These are phyloP conservation scores for Chaetomium sp. DNA, from an alignment of 2,329 filamentous ascomycete genomes.

Conservation along the genomic window DNA sequence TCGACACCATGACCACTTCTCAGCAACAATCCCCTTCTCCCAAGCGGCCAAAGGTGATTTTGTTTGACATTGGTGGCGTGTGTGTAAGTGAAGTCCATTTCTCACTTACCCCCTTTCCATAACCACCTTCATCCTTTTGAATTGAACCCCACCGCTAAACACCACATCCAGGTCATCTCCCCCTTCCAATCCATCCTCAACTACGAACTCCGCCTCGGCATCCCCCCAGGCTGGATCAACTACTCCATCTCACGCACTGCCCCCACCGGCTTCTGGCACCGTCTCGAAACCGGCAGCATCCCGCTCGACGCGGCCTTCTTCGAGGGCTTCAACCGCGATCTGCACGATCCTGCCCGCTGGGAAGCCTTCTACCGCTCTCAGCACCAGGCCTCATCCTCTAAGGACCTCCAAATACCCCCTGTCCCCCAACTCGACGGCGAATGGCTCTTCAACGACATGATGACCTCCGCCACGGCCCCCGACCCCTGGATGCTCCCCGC, in stretches of 20 bases:
- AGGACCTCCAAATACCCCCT: conserved; percentile 41
- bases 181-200: conserved; percentile 91
- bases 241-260: conserved; percentile 74
- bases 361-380: conserved; percentile 50
- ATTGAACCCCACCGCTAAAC: conserved; percentile 10
- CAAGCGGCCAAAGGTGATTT: conserved; percentile 60
- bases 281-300: conserved; percentile 77
- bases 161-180: conserved; percentile 62
- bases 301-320: conserved; percentile 71
- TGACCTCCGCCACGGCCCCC: conserved; percentile 60
- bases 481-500: conserved; percentile 90
- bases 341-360: conserved; percentile 64
- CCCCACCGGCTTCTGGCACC: conserved; percentile 80
- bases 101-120: no score
- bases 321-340: conserved; percentile 64
- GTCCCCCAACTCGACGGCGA: conserved; percentile 70
- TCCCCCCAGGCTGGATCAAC: conserved; percentile 88
- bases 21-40: conserved; percentile 25
- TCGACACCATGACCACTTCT: conserved; percentile 34
- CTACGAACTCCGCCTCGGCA: conserved; percentile 70
- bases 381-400: conserved; percentile 30
- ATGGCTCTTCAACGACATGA: conserved; percentile 86
- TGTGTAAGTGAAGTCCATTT: conserved; percentile 57
- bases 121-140: background rate
- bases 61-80: conserved; percentile 96